Evolutionary conservation across 139 green algal genomes (phyloP), one percentile per base, ranked within the genome.

Genomic region (Chlorella vulgaris): DNA sequence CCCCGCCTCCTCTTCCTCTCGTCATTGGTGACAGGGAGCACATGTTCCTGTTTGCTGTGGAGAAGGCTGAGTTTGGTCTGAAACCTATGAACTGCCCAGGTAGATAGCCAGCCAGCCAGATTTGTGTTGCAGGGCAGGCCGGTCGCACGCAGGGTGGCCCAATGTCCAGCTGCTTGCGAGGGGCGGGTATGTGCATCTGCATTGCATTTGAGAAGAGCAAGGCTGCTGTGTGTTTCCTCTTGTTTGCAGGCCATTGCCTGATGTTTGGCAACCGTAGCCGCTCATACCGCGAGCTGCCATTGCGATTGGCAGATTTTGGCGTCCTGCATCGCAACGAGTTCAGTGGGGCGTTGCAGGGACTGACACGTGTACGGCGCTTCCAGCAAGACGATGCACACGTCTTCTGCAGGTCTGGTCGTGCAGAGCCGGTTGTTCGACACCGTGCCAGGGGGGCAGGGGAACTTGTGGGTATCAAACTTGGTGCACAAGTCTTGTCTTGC

Each of bases 41-140:
- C 93, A 99, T 99, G 96, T 99, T 99, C 81, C 80, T 58, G 40
- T 95, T 99, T 83, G 80, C 96, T 31, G 91, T 99, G 24, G 94
- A 99, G 89, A 98, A 98, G 91, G 81, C 90, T 76, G 92, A 98
- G 89, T 99, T 93, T 81, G 96, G 96, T 3, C 82, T 98, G 10
- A 99, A 99, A 85, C 96, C 96, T 62, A 99, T 99, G 96, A 99
- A 99, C 90, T 99, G 96, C 89, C 96, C 96, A 31, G 93, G 90
- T 93, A n/a, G n/a, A n/a, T 62, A 22, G 81, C 5, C 26, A 62
- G 15, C 24, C 5, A 21, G 68, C 10, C 47, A 10, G 47, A 10
- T 33, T 28, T 74, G n/a, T 74, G 28, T 21, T 69, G 47, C 47
- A 58, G 47, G 15, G 13, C 47, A 15, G 13, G 47, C 47, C 15